Evolutionary conservation across 139 green algal genomes (phyloP), one percentile per base, ranked within the genome.

Genomic region (Pleodorina starrii): DNA sequence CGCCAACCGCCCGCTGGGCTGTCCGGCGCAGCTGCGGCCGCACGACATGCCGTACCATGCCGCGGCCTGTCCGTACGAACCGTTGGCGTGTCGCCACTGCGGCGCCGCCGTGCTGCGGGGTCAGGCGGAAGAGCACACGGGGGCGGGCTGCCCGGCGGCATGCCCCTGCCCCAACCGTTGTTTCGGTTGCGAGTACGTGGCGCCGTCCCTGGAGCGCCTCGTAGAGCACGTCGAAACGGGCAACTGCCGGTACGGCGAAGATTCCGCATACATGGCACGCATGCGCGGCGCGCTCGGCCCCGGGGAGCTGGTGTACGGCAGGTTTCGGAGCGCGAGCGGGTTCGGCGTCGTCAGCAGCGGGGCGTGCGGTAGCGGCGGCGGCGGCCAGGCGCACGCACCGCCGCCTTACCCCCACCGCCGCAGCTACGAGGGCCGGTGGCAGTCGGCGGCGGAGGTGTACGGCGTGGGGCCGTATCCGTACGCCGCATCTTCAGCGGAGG

Each of bases 91-190:
- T 43, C 42, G 60, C 60, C 29, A 54, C 81, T 87, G 81, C 60
- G 16, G 23, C n/a, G 60, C 81, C 5, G 32, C 16, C 10, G 81
- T 87, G 60, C 60, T 87, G 42, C 42, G 60, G 16, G 42, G 81
- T 14, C 42, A 63, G 43, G 81, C 81, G 0, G 81, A 87, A 60
- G 81, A 77, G 43, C 81, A 87, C 29, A 19, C 4, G 5, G 32
- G 42, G 81, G 1, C 17, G 12, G 81, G 42, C 43, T 87, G 81
- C 43, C 81, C 81, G 16, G 42, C 27, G 3, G 10, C 9, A 17
- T 63, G 42, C 17, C 81, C 81, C 81, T 87, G 81, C 60, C 81
- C 81, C 25, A 63, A 87, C 81, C 81, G 81, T 5, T 21, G 5
- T 29, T 66, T 23, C n/a, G 81, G 81, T 16, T 87, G 81, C 60